Conservation (phyloP, 176 grass and related monocot genomes). For the Lolium rigidum region DNA sequence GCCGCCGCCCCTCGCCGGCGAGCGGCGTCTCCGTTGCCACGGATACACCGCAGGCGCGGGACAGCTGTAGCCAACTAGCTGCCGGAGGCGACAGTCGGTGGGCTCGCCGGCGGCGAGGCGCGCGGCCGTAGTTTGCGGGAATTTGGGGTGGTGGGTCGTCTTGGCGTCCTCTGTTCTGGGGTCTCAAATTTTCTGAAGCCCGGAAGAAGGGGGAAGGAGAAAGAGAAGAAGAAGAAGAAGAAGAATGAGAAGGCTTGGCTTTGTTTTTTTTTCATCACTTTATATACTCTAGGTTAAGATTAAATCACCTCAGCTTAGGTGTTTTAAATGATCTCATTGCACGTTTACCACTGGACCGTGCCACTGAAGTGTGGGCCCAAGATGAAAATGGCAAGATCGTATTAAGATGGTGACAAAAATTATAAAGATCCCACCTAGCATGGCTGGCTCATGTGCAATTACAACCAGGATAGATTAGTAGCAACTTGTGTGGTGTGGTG, state of each 20-base stretch:
- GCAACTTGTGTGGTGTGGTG: slow-evolving; percentile 26
- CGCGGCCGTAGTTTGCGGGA: slow-evolving; percentile 30
- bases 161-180: slow-evolving; percentile 22
- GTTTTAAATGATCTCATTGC: background rate
- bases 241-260: slow-evolving; percentile 5
- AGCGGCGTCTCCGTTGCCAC: slow-evolving; percentile 5
- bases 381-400: background rate
- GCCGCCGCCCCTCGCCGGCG: slow-evolving; percentile 21
- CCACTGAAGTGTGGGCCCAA: background rate
- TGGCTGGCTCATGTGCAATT: slow-evolving; percentile 26
- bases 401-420: background rate
- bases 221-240: background rate
- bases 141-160: slow-evolving; percentile 41
- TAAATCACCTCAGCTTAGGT: background rate
- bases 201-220: background rate
- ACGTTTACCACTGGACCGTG: background rate
- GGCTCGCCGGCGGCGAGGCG: slow-evolving; percentile 41
- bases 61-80: background rate
- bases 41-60: background rate
- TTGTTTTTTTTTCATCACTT: background rate
- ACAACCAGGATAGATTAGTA: background rate
- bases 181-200: slow-evolving; percentile 52
- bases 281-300: slow-evolving; percentile 11
- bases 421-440: background rate
- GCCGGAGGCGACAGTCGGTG: background rate